These are phyloP conservation scores for Paecilomyces niveus DNA, from an alignment of 2,329 filamentous ascomycete genomes.

Conservation along the genomic window DNA sequence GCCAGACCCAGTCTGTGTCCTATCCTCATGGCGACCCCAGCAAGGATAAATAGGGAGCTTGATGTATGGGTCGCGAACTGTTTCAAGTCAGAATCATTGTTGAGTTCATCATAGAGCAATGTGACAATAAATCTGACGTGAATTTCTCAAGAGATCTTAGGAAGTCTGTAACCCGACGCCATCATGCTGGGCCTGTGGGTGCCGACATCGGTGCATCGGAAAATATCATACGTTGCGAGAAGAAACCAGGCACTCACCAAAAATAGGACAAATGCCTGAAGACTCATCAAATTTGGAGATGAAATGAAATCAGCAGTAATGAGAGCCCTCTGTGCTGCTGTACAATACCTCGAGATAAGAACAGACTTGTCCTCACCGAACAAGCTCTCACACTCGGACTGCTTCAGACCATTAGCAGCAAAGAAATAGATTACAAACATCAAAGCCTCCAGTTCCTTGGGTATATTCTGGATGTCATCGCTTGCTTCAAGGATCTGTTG, in stretches of 20 bases:
- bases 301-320: neutral
- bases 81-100: neutral
- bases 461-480: slow-evolving; percentile 9
- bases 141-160: neutral
- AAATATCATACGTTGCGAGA: no score
- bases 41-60: slow-evolving; percentile 4
- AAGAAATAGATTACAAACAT: slow-evolving; percentile 62
- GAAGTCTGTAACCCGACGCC: neutral
- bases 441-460: slow-evolving; percentile 48
- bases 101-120: neutral
- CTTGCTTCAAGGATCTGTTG: slow-evolving; percentile 18
- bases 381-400: slow-evolving; percentile 43
- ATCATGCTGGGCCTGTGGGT: no score
- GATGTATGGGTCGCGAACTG: neutral
- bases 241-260: neutral
- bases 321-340: neutral
- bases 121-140: neutral
- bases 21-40: slow-evolving; percentile 11
- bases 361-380: slow-evolving; percentile 26
- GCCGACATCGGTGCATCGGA: no score
- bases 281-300: neutral
- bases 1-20: slow-evolving; percentile 16
- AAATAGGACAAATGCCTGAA: slow-evolving; percentile 2
- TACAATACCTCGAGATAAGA: slow-evolving; percentile 26
- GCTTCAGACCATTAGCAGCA: slow-evolving; percentile 48